A percentile compares a stretch with the other conserved stretches of the same genome.
phyloP scores from a whole-genome alignment of 1,284 basidiomycete species.

The Fomitiporia mediterranea region DNA sequence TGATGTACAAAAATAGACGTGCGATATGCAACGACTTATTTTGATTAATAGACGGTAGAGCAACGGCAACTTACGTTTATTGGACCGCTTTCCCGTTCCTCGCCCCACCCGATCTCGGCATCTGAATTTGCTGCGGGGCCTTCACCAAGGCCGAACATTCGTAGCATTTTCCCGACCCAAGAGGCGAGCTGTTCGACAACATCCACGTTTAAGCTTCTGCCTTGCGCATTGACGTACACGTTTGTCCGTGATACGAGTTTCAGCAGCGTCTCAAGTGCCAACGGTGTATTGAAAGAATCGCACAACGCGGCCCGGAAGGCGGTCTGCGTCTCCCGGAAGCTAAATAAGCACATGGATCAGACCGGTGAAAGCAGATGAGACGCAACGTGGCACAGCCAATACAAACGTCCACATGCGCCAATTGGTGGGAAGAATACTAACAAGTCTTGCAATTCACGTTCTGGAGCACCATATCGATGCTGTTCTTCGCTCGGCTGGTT shows the following conservation, averaged over 20 bases:
- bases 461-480: constrained; percentile 61
- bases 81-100: constrained; percentile 40
- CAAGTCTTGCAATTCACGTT: constrained; percentile 62
- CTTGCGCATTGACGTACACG: constrained; percentile 74
- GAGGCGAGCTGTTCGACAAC: constrained; percentile 72
- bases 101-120: constrained; percentile 69
- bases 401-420: not conserved
- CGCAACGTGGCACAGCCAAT: constrained; percentile 10
- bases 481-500: constrained; percentile 49
- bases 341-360: constrained; percentile 29
- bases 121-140: constrained; percentile 42
- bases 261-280: constrained; percentile 72
- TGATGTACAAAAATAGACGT: not conserved
- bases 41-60: not conserved
- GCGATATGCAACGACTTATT: not conserved
- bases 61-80: constrained; percentile 50
- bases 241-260: constrained; percentile 89
- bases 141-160: constrained; percentile 93
- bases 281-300: constrained; percentile 97
- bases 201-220: constrained; percentile 60
- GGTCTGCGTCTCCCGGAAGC: constrained; percentile 72
- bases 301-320: constrained; percentile 88
- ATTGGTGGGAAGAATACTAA: constrained; percentile 32
- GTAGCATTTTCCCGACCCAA: constrained; percentile 89
- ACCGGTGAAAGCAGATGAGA: constrained; percentile 20